Evolutionary conservation across 1,284 basidiomycete genomes (phyloP).

Genomic region (Heterobasidion irregulare): DNA sequence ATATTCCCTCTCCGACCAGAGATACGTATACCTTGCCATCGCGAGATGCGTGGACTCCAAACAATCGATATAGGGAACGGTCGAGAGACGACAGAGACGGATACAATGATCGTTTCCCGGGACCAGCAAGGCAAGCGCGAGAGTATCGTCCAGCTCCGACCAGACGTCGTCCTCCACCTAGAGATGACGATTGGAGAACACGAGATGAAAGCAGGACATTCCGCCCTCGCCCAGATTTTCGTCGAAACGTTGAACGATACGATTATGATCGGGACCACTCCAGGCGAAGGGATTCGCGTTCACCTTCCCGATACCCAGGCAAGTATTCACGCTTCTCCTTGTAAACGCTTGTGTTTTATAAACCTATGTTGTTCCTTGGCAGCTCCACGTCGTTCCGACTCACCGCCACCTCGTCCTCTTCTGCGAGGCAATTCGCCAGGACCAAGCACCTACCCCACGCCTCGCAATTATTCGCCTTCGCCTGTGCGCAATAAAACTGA

Average conservation of each 20-base stretch:
- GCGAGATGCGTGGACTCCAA: neutral
- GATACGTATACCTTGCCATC: neutral
- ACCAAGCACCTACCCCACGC: neutral
- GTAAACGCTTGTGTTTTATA: neutral
- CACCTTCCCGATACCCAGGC: neutral
- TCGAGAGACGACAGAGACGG: neutral
- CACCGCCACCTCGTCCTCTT: neutral
- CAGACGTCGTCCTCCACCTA: neutral
- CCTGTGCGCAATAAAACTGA: neutral
- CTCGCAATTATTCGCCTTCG: slow-evolving; percentile 6
- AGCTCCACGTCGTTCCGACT: neutral
- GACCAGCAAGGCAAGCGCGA: neutral
- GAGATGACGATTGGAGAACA: slow-evolving; percentile 4
- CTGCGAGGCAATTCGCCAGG: neutral
- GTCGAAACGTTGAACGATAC: slow-evolving; percentile 3
- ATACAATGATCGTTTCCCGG: neutral
- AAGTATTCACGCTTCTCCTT: neutral
- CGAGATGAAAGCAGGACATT: slow-evolving; percentile 9
- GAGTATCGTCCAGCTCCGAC: neutral
- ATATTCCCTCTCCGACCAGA: neutral
- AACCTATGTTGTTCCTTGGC: neutral
- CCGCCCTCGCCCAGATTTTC: slow-evolving; percentile 5
- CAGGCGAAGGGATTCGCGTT: neutral
- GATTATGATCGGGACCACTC: slow-evolving; percentile 6
- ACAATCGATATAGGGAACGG: neutral